Base-by-base conservation (phyloP, 352 stramenopile genomes). In the Blastocystis sp. region DNA sequence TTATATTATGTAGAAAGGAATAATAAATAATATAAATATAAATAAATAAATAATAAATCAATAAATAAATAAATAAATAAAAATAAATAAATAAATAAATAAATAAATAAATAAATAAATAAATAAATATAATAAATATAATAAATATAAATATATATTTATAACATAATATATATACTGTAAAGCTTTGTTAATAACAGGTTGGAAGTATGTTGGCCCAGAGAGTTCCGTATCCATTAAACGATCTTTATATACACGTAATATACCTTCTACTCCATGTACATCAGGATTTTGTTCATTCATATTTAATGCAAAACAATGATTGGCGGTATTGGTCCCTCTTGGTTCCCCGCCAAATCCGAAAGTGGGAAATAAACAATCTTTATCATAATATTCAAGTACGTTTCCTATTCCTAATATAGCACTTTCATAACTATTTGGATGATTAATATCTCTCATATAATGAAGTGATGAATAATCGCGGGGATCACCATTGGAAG, bases 241-340 rank as follows among this genome's bases (percentile, higher is more conserved):
- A 4, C 42, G 34, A n/a, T 34, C 24, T 9, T 66, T 35, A 43
- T 75, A 75, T 55, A 79, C 73, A 59, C 81, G 64, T 25, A 85
- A 70, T 2, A 86, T 75, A 31, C 79, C 79, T 24, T 82, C 56
- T 11, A 77, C 70, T 7, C 77, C 77, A 7, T 67, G 49, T 40
- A 84, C 79, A 62, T 84, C 77, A 2, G 75, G 75, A 16, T 79
- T 77, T 2, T 70, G 74, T 28, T 71, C 68, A 35, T 82, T 77
- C 23, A 77, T 49, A 49, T 77, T 81, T 9, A 87, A 69, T 11
- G 81, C 74, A 68, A 93, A 94, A 69, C 81, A 91, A 67, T 94
- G 83, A 30, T 79, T 65, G 24, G 88, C 79, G 9, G 76, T 69
- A 10, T 62, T 54, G 7, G 58, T 65, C 30, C 73, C 75, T 25